Evolutionary conservation across 257 asterid species (phyloP), one percentile per base, ranked within the genome.

Genomic region (Scutellaria baicalensis): DNA sequence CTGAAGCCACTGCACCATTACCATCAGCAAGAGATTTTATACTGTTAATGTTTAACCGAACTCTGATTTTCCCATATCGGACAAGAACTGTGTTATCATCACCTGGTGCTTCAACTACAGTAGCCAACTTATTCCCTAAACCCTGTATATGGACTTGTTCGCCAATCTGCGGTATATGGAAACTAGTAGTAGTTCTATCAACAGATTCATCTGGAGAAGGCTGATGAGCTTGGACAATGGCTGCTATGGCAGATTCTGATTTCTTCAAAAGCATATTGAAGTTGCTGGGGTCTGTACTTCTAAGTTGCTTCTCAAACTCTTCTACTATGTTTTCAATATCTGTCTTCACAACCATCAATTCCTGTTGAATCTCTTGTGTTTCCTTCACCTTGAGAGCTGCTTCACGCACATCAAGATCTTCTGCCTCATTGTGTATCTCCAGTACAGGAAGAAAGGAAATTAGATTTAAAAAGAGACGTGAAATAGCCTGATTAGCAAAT

Each of bases 11-110:
- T 36, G 82, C 68, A 69, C 59, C 78, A 66, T 64, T 71, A 55
- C 60, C 72, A 62, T 78, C 81, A 35, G 78, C 66, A 17, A 71
- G 75, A 74, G 93, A 43, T 66, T 71, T 82, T 76, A 93, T 59
- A 57, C 79, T 78, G 80, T 69, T 76, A 59, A 57, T 50, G 33
- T 77, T 59, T 43, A 85, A 83, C 3, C 96, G 93, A 69, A 82
- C 84, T 72, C 83, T 83, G 64, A 93, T 83, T 82, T 88, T 93
- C 54, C 99, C 99, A 66, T 84, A 89, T 70, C 84, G 96, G 66
- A 93, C 92, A 69, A 93, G 90, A 76, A 87, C 83, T 49, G 85
- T 81, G 75, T 80, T 86, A 79, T 91, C 97, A 67, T 82, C 92
- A 47, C 84, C 82, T 35, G 96, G 87, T 50, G 84, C 83, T 86